Conservation (phyloP, 176 grass and related monocot species). For the Oryza officinalis region DNA sequence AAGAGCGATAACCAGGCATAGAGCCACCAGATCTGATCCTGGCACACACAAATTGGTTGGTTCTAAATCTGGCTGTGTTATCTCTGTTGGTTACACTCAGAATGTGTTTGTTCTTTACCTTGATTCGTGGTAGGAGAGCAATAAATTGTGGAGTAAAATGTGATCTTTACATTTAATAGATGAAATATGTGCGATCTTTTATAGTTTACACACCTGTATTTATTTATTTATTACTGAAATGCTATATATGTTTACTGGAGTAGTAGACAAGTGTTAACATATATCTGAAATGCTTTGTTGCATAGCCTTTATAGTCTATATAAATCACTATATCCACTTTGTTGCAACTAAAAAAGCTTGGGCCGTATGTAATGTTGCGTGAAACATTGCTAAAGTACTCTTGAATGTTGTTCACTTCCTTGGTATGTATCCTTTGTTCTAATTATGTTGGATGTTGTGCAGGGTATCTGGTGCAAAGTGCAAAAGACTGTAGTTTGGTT, state of each 20-base stretch:
- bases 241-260: no score
- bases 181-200: background rate
- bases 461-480: slow-evolving; percentile 44
- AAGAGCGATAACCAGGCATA: slow-evolving; percentile 82
- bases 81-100: background rate
- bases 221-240: background rate
- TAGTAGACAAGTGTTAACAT: background rate
- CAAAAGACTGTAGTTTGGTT: slow-evolving; percentile 44
- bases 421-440: slow-evolving; percentile 1
- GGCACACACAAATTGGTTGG: slow-evolving; percentile 40
- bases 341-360: background rate
- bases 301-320: background rate
- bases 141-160: background rate
- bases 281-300: slow-evolving; percentile 2
- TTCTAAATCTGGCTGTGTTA: slow-evolving; percentile 27
- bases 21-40: slow-evolving; percentile 25
- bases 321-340: background rate
- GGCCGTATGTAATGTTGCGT: background rate
- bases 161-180: background rate
- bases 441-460: slow-evolving; percentile 29
- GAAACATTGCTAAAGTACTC: background rate
- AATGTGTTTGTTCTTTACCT: slow-evolving; percentile 21
- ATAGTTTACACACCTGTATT: background rate
- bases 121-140: background rate
- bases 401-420: background rate